Evolutionary conservation across 176 grass and related monocot genomes (phyloP).

Genomic region (Cenchrus fungigraminus): DNA sequence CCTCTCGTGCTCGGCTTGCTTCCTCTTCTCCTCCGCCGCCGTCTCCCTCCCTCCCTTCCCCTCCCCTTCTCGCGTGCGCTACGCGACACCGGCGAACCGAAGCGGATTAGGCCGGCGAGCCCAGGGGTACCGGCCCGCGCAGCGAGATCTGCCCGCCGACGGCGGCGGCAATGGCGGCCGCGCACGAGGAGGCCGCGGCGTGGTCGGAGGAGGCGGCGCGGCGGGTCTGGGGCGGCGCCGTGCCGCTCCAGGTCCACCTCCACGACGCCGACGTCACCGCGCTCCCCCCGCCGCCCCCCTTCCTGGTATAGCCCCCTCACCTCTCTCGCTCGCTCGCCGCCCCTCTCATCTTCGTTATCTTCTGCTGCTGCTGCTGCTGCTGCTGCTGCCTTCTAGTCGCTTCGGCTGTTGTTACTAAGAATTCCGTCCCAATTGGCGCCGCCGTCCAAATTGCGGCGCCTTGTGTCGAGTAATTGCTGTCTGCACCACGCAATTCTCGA

Average conservation of each 20-base stretch:
- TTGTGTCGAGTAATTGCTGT: not conserved
- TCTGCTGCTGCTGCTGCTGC: not conserved
- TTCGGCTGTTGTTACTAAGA: not conserved
- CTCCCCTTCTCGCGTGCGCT: not conserved
- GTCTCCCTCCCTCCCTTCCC: not conserved
- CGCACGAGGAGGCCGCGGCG: conserved; percentile 35
- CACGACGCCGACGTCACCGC: conserved; percentile 96
- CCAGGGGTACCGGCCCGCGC: not conserved
- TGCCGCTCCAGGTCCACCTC: conserved; percentile 95
- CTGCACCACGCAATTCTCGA: not conserved
- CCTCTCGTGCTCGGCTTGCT: not conserved
- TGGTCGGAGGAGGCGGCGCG: conserved; percentile 72
- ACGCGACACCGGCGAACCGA: not conserved
- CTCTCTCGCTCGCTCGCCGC: not conserved
- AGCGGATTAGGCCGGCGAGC: not conserved
- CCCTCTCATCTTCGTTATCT: not conserved
- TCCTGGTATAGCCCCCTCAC: conserved; percentile 48
- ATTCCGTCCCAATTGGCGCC: not conserved
- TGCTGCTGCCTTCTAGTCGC: not conserved
- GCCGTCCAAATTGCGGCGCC: not conserved
- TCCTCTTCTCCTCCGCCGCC: conserved; percentile 15
- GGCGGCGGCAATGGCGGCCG: conserved; percentile 27
- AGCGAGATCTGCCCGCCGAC: conserved; percentile 19
- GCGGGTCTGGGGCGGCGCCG: conserved; percentile 75
- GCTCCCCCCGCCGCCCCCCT: conserved; percentile 78